Evolutionary conservation across 2,329 filamentous ascomycete species (phyloP).

Genomic region (Penicillium hordei): DNA sequence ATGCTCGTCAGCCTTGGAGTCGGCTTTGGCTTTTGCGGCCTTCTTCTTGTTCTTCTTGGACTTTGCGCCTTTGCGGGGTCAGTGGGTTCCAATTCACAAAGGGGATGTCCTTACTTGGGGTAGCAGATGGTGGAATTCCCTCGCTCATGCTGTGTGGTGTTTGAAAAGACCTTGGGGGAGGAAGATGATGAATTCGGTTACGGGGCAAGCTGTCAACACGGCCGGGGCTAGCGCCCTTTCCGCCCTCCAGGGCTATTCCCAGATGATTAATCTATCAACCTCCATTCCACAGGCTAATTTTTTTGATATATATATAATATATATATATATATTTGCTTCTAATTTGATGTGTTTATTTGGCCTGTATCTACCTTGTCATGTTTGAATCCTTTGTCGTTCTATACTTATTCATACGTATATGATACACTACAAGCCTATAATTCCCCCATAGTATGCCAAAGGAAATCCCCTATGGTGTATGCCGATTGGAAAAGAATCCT

Average conservation of each 20-base stretch:
- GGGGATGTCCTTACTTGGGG: conserved; percentile 24
- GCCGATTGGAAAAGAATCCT: not conserved
- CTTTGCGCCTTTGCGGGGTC: conserved; percentile 43
- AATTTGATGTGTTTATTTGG: not conserved
- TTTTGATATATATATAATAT: not conserved
- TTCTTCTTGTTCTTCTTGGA: conserved; percentile 62
- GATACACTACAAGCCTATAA: not conserved
- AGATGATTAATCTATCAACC: conserved; percentile 15
- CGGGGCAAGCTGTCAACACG: conserved; percentile 37
- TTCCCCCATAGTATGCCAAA: not conserved
- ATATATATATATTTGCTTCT: not conserved
- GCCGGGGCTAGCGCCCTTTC: conserved; percentile 29
- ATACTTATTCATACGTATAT: not conserved
- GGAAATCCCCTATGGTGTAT: not conserved
- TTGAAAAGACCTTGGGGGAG: not conserved
- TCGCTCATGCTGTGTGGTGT: conserved; percentile 24
- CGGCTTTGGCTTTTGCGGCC: conserved; percentile 46
- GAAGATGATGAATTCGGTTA: conserved; percentile 11
- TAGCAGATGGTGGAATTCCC: conserved; percentile 19
- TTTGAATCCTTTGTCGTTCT: not conserved
- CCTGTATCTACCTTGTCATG: not conserved
- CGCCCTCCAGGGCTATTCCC: not conserved
- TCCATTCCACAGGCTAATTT: not conserved
- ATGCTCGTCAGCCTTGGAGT: conserved; percentile 27
- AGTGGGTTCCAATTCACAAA: conserved; percentile 11